phyloP scores from a whole-genome alignment of 1,284 basidiomycete species.

The Irpex sp. region DNA sequence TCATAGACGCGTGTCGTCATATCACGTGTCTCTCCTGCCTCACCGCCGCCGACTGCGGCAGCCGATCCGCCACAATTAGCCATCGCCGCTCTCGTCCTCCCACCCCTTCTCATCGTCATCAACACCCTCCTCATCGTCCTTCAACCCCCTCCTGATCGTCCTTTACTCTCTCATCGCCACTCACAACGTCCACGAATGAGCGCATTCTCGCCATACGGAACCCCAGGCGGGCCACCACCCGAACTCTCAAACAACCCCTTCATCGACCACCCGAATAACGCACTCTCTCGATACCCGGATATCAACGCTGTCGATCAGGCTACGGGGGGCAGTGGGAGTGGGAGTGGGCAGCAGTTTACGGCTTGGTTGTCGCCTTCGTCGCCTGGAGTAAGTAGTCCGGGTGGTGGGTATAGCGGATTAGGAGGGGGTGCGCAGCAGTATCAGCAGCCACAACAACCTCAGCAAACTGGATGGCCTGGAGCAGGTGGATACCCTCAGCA shows the following conservation, averaged over 20 bases:
- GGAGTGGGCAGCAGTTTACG: slow-evolving; percentile 23
- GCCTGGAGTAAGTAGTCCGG: slow-evolving; percentile 7
- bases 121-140: too few relatives aligned
- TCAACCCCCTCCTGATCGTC: background rate
- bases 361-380: slow-evolving; percentile 25
- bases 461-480: slow-evolving; percentile 21
- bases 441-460: slow-evolving; percentile 18
- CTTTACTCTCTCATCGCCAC: background rate
- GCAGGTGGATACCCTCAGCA: background rate
- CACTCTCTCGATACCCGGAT: slow-evolving; percentile 31
- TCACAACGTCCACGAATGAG: background rate
- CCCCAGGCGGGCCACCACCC: slow-evolving; percentile 26
- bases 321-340: background rate
- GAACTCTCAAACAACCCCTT: slow-evolving; percentile 38
- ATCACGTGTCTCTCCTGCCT: background rate
- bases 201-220: slow-evolving; percentile 23
- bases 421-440: slow-evolving; percentile 13
- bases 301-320: slow-evolving; percentile 22
- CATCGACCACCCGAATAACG: slow-evolving; percentile 33
- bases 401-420: slow-evolving; percentile 12
- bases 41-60: too few relatives aligned
- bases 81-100: too few relatives aligned
- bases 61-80: too few relatives aligned
- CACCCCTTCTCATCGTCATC: too few relatives aligned
- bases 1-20: background rate